A percentile compares a stretch with the other conserved stretches of the same genome.
Evolutionary conservation across 116 monocot genomes (phyloP).

Genomic region (Thalassia testudinum): DNA sequence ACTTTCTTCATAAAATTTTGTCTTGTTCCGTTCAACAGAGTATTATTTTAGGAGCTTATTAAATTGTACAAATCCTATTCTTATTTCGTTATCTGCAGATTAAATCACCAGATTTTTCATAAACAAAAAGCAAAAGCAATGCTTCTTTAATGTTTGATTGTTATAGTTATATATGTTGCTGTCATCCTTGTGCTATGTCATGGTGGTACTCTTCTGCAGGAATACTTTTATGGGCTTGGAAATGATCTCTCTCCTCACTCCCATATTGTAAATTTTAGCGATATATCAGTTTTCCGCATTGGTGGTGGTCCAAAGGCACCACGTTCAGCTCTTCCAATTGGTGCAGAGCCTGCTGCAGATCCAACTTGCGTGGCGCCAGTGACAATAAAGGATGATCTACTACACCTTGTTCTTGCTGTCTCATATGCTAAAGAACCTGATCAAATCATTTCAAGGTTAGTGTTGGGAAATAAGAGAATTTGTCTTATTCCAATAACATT

Average conservation of each 20-base stretch:
- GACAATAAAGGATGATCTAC: slow-evolving; percentile 69
- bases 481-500: too few relatives aligned
- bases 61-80: too few relatives aligned
- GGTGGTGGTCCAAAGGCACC: slow-evolving; percentile 93
- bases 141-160: too few relatives aligned
- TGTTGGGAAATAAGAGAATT: too few relatives aligned
- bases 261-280: slow-evolving; percentile 71
- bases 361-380: slow-evolving; percentile 67
- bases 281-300: slow-evolving; percentile 70
- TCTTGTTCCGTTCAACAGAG: too few relatives aligned
- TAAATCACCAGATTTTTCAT: too few relatives aligned
- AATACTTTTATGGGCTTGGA: slow-evolving; percentile 80
- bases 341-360: slow-evolving; percentile 90
- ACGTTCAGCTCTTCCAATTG: slow-evolving; percentile 87
- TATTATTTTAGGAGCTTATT: too few relatives aligned
- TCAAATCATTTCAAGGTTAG: slow-evolving; percentile 81
- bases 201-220: slow-evolving; percentile 21
- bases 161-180: too few relatives aligned
- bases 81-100: too few relatives aligned
- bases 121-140: too few relatives aligned
- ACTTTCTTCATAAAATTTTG: too few relatives aligned
- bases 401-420: slow-evolving; percentile 83
- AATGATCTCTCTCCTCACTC: slow-evolving; percentile 95
- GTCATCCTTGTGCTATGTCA: too few relatives aligned
- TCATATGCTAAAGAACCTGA: slow-evolving; percentile 96